Percentiles rank a stretch among this genome's conserved stretches.
phyloP scores from a whole-genome alignment of 331 rosid species.

The Stylosanthes scabra region DNA sequence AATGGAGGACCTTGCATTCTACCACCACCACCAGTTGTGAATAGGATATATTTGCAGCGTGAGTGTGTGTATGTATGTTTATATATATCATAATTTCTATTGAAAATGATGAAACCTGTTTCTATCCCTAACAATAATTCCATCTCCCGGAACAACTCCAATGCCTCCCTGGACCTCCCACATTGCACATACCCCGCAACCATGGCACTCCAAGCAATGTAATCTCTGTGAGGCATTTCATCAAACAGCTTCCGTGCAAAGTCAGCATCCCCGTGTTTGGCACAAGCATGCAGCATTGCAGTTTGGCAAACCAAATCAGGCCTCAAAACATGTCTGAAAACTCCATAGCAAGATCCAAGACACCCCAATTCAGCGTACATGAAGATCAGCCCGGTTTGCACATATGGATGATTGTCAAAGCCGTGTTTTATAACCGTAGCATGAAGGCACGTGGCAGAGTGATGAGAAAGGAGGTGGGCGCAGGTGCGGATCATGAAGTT shows the following conservation, averaged over 20 bases:
- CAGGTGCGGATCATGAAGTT: slow-evolving; percentile 52
- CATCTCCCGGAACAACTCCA: slow-evolving; percentile 54
- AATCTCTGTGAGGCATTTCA: slow-evolving; percentile 51
- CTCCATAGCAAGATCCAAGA: slow-evolving; percentile 36
- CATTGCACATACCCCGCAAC: slow-evolving; percentile 53
- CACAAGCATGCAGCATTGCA: slow-evolving; percentile 49
- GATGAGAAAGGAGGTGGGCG: slow-evolving; percentile 40
- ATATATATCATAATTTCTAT: slow-evolving; percentile 54
- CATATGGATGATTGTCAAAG: slow-evolving; percentile 52
- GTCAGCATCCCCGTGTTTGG: slow-evolving; percentile 41
- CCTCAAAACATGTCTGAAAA: slow-evolving; percentile 33
- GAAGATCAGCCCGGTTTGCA: slow-evolving; percentile 51
- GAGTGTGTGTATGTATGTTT: slow-evolving; percentile 47
- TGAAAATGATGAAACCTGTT: slow-evolving; percentile 52
- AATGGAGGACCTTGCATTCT: too few relatives aligned
- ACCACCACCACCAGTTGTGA: too few relatives aligned
- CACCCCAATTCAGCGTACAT: slow-evolving; percentile 63
- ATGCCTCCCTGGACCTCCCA: slow-evolving; percentile 54
- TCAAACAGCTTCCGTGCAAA: slow-evolving; percentile 59
- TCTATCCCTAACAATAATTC: slow-evolving; percentile 53
- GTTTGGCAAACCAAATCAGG: slow-evolving; percentile 59
- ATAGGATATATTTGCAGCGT: neutral
- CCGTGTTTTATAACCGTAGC: slow-evolving; percentile 46
- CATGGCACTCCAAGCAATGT: slow-evolving; percentile 58
- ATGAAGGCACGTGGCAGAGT: slow-evolving; percentile 41